Percentiles rank a stretch among this genome's conserved stretches.
phyloP scores from a whole-genome alignment of 73 alveolate genomes.

The Halteria grandinella region DNA sequence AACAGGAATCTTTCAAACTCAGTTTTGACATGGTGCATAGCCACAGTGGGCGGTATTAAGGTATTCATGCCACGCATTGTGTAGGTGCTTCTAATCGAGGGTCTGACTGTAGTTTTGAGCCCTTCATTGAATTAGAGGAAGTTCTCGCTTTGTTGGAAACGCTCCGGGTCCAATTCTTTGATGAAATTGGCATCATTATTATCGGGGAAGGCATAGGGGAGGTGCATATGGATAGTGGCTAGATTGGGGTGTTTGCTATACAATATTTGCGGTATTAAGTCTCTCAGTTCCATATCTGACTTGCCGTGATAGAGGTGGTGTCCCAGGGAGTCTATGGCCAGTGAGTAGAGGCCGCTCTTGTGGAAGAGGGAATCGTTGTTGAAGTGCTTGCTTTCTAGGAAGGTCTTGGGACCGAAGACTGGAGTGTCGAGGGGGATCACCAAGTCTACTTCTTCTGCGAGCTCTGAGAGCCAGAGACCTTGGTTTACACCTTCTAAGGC shows the following conservation, averaged over 20 bases:
- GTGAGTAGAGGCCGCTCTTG: neutral
- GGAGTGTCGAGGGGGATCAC: constrained; percentile 14
- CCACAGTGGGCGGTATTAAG: too few species aligned
- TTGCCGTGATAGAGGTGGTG: neutral
- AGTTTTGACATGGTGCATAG: too few species aligned
- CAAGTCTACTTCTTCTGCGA: neutral
- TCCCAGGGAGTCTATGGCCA: neutral
- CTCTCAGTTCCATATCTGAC: neutral
- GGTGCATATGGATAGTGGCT: neutral
- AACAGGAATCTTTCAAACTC: too few species aligned
- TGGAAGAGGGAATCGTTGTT: neutral
- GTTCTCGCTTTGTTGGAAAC: too few species aligned
- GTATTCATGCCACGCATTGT: too few species aligned
- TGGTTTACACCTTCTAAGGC: constrained; percentile 13
- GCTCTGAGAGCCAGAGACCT: constrained; percentile 17
- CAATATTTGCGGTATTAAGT: neutral
- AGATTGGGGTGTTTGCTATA: constrained; percentile 8
- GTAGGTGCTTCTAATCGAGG: too few species aligned
- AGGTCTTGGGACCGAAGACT: neutral
- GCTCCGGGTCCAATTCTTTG: too few species aligned
- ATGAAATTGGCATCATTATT: too few species aligned
- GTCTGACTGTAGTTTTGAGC: too few species aligned
- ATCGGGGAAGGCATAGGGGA: constrained; percentile 6
- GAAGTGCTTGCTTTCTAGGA: neutral
- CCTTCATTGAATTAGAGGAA: too few species aligned